A percentile compares a stretch with the other conserved stretches of the same genome.
Evolutionary conservation across 2,329 filamentous ascomycete species (phyloP).

Genomic region (Penicillium sp.): DNA sequence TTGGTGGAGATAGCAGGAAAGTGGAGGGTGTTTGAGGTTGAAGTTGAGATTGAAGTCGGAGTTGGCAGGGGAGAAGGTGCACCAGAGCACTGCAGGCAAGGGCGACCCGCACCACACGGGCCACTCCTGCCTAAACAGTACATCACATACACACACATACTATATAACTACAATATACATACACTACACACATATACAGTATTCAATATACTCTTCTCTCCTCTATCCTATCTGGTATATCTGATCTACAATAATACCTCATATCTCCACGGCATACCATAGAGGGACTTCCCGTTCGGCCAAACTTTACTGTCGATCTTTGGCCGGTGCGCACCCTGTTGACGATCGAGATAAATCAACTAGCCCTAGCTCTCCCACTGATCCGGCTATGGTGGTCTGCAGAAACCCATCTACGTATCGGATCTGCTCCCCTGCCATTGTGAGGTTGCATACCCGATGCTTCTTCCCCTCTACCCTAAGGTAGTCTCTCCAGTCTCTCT

Average conservation of each 20-base stretch:
- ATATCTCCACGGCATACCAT: slow-evolving; percentile 2
- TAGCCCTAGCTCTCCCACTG: neutral
- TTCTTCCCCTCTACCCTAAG: too few species aligned
- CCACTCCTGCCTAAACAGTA: neutral
- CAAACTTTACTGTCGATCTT: slow-evolving; percentile 15
- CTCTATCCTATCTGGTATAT: too few species aligned
- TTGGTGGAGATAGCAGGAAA: neutral
- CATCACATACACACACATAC: too few species aligned
- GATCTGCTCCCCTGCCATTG: slow-evolving; percentile 14
- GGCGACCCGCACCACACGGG: neutral
- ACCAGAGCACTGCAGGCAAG: neutral
- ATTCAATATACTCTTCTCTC: too few species aligned
- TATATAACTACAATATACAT: too few species aligned
- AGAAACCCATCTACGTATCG: slow-evolving; percentile 16
- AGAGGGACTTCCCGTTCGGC: slow-evolving; percentile 11
- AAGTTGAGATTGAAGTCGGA: neutral
- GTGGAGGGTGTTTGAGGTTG: neutral
- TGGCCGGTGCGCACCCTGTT: slow-evolving; percentile 27
- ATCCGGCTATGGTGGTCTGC: neutral
- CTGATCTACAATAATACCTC: neutral
- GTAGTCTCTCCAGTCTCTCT: too few species aligned
- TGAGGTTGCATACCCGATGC: slow-evolving; percentile 20
- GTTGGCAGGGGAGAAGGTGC: neutral
- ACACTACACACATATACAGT: too few species aligned
- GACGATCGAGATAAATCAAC: slow-evolving; percentile 16